These are phyloP conservation scores for Areca catechu DNA, from an alignment of 176 grass and related monocot genomes.

Conservation along the genomic window DNA sequence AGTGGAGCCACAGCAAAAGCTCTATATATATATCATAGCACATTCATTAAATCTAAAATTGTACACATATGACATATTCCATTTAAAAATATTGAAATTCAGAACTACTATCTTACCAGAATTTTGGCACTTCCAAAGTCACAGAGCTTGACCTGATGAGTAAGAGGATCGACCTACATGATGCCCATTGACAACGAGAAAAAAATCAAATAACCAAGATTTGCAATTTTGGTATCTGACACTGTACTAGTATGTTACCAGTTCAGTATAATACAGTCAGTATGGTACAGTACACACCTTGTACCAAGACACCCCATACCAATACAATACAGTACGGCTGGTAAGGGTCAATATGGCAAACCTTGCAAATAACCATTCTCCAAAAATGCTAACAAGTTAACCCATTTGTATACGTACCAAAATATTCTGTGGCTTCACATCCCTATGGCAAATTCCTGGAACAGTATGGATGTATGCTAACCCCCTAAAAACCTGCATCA, in stretches of 20 bases:
- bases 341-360: too few species aligned
- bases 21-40: too few species aligned
- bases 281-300: too few species aligned
- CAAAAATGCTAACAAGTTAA: background rate
- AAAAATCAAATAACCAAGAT: background rate
- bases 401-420: constrained; percentile 40
- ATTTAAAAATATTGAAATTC: too few species aligned
- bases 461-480: constrained; percentile 91
- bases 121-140: constrained; percentile 99
- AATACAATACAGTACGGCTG: too few species aligned
- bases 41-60: too few species aligned
- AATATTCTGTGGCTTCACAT: constrained; percentile 96
- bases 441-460: constrained; percentile 94
- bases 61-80: too few species aligned
- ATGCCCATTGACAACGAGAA: background rate
- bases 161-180: constrained; percentile 77
- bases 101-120: constrained; percentile 37
- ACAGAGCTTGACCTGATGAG: constrained; percentile 94
- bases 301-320: too few species aligned
- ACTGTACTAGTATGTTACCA: too few species aligned
- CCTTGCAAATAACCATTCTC: constrained; percentile 9
- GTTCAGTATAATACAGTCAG: too few species aligned
- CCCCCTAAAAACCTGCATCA: constrained; percentile 74
- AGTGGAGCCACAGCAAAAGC: too few species aligned
- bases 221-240: too few species aligned